phyloP scores from a whole-genome alignment of 805 yeast species.

The Suhomyces faveliae region DNA sequence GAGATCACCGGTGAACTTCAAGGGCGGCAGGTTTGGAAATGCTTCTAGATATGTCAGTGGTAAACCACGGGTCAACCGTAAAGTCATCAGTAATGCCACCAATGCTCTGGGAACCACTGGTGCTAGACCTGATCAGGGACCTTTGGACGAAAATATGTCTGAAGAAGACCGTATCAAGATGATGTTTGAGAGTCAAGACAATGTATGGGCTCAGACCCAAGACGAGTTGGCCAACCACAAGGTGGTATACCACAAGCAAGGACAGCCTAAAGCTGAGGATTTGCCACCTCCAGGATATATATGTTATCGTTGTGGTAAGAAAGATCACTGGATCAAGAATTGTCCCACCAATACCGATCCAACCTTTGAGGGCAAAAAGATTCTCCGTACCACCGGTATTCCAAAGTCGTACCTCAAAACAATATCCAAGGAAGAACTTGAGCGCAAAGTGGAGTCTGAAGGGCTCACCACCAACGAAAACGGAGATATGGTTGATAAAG shows the following conservation, averaged over 20 bases:
- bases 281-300: slow-evolving; percentile 94
- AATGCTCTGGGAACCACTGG: slow-evolving; percentile 13
- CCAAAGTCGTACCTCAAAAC: slow-evolving; percentile 90
- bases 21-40: slow-evolving; percentile 30
- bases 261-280: slow-evolving; percentile 50
- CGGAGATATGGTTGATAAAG: slow-evolving; percentile 44
- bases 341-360: slow-evolving; percentile 96
- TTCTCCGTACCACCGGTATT: slow-evolving; percentile 94
- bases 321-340: slow-evolving; percentile 89
- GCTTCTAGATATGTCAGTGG: slow-evolving; percentile 73
- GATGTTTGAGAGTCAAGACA: slow-evolving; percentile 91
- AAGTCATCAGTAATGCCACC: slow-evolving; percentile 34
- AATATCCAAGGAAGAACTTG: slow-evolving; percentile 73
- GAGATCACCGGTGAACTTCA: slow-evolving; percentile 66
- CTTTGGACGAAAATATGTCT: slow-evolving; percentile 45
- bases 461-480: slow-evolving; percentile 38
- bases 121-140: slow-evolving; percentile 12
- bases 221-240: slow-evolving; percentile 85
- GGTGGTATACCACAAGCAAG: slow-evolving; percentile 60
- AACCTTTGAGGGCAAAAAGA: slow-evolving; percentile 86
- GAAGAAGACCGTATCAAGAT: slow-evolving; percentile 88
- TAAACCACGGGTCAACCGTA: slow-evolving; percentile 51
- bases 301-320: slow-evolving; percentile 95
- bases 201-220: slow-evolving; percentile 94
- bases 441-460: slow-evolving; percentile 41